Evolutionary conservation across 225 moss, liverwort and hornwort species (phyloP).

Genomic region (Bryum argenteum): DNA sequence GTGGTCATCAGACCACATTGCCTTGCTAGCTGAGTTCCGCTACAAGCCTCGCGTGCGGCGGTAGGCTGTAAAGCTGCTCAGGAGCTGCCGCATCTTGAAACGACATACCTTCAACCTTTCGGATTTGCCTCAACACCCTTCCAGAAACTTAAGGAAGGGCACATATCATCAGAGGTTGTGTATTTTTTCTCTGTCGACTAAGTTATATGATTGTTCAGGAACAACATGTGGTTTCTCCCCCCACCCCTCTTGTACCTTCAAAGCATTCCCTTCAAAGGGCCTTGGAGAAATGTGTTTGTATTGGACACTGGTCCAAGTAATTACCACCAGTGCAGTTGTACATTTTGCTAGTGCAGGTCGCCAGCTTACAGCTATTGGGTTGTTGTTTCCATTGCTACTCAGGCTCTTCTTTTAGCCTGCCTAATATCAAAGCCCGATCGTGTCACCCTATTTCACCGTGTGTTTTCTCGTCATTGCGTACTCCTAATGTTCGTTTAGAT

Average conservation of each 20-base stretch:
- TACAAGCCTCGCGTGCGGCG: constrained; percentile 56
- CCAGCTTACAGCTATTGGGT: constrained; percentile 41
- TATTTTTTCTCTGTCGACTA: constrained; percentile 32
- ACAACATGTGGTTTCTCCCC: constrained; percentile 28
- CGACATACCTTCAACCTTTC: neutral
- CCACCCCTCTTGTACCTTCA: constrained; percentile 30
- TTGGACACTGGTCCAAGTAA: constrained; percentile 48
- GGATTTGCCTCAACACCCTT: constrained; percentile 24
- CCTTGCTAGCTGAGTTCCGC: constrained; percentile 60
- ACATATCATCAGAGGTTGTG: constrained; percentile 33
- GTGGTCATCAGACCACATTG: constrained; percentile 66
- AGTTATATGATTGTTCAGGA: constrained; percentile 42
- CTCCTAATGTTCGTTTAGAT: too few relatives aligned
- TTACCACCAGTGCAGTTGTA: constrained; percentile 53
- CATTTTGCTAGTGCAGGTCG: constrained; percentile 47
- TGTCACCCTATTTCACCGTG: constrained; percentile 21
- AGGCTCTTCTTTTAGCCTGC: constrained; percentile 36
- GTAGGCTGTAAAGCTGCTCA: constrained; percentile 19
- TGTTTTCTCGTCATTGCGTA: neutral
- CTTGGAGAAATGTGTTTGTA: constrained; percentile 42
- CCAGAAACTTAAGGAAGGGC: constrained; percentile 17
- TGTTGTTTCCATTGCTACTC: constrained; percentile 36
- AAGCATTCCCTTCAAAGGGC: constrained; percentile 32
- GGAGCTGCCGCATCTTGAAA: neutral
- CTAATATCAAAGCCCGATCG: constrained; percentile 49